phyloP scores from a whole-genome alignment of 148 eudicot species.

The Fagopyrum esculentum region DNA sequence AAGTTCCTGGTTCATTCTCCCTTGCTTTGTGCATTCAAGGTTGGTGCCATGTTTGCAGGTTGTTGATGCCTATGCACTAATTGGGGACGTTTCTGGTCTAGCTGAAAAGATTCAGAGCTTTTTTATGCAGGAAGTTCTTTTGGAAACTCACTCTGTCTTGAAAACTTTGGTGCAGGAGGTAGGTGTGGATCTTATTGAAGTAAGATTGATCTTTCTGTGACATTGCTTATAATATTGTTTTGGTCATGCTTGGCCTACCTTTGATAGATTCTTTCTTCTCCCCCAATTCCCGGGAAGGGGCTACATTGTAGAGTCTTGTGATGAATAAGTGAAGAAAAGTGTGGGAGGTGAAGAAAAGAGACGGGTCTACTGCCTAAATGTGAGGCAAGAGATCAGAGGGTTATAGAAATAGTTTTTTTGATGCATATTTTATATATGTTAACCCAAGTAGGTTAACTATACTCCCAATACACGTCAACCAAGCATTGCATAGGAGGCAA shows the following conservation, averaged over 20 bases:
- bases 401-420: no score
- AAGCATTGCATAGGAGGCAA: no score
- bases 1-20: conserved; percentile 6
- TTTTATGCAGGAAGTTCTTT: conserved; percentile 97
- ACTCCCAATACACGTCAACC: no score
- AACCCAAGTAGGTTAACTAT: no score
- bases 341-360: no score
- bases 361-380: no score
- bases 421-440: no score
- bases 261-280: neutral
- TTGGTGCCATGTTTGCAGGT: conserved; percentile 44
- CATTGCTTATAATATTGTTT: neutral
- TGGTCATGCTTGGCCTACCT: neutral
- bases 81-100: conserved; percentile 93
- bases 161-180: conserved; percentile 74
- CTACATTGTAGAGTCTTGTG: neutral
- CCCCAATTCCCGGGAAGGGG: neutral
- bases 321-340: neutral
- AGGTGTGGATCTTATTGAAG: conserved; percentile 13
- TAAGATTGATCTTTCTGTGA: neutral
- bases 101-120: conserved; percentile 95
- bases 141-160: conserved; percentile 73
- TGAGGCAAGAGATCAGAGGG: no score
- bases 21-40: conserved; percentile 12
- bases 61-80: conserved; percentile 88